Evolutionary conservation across 1,284 basidiomycete genomes (phyloP), one percentile per base, ranked within the genome.

Genomic region (Crocinoboletus sp.): DNA sequence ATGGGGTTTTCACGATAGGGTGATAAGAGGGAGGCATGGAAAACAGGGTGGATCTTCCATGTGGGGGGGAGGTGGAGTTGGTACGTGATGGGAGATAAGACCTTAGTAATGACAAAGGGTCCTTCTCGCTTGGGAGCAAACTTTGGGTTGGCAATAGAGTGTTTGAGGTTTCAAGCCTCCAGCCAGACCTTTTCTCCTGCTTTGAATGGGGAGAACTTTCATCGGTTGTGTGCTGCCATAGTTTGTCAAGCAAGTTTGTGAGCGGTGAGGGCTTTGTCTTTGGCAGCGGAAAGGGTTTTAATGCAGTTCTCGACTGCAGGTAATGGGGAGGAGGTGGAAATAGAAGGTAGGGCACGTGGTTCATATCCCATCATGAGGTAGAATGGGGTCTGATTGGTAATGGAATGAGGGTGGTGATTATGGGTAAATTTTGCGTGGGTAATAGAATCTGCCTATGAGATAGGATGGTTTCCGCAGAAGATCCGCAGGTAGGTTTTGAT

Each of bases 371-470:
- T 32, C 9, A 31, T 16, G 2, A 31, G 16, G 10, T 11, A 31
- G 10, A 16, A 31, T 3, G 11, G 30, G 3, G 31, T 19, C 19
- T 32, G 5, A 0, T 4, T 0, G 0, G 31, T 32, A 2, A 32
- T 11, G 4, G 31, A 29, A 4, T 32, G 31, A 1, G 17, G 12
- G 0, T 4, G 3, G 4, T 32, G 30, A 1, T 31, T 31, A 9
- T 31, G 30, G 4, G 16, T 3, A 6, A 31, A 31, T 1, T 31
- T 6, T 0, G 7, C 28, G 2, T 29, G 28, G 2, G 13, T 4
- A 4, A 29, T 29, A 1, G 3, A 6, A 0, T 15, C n/a, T 0
- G n/a, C 7, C n/a, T n/a, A 29, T 0, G 7, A 0, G 3, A 8
- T 17, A 7, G 9, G 30, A 3, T 17, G 1, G 6, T 12, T 19